Base-by-base conservation (phyloP, 805 yeast species). In the Candida mattraensis region DNA sequence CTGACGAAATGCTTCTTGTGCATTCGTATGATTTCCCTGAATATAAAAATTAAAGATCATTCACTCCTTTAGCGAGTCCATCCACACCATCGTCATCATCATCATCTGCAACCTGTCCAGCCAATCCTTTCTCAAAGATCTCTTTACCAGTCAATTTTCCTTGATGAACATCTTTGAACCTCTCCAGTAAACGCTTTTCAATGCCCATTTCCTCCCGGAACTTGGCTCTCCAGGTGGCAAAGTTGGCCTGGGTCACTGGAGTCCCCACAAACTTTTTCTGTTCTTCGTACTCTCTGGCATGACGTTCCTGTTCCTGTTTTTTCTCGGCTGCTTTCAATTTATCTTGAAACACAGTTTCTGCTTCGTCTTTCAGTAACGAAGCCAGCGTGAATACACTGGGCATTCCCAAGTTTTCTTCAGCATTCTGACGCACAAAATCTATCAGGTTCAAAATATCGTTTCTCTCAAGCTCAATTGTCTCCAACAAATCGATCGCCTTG, bases 241-340 rank as follows among this genome's bases (percentile, higher is more conserved):
- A 91, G n/a, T 82, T 69, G 48, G 85, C 95, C 11, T 60, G 63
- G 2, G 97, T 91, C 5, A 91, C 96, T 36, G 83, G 76, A 1
- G 98, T 93, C 22, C 99, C 99, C 25, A 71, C 69, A 63, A 91
- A 91, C 61, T 93, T 93, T 58, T 81, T 82, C 58, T 87, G 95
- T 56, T 88, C 96, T 59, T 82, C 81, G 50, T 69, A 72, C 58
- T 93, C 98, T 45, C 77, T 78, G 15, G 70, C 79, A 33, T 70
- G 64, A 13, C 83, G 62, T 44, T 72, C 74, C 33, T 70, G 66
- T 44, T 86, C 87, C 47, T 80, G 73, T 44, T 63, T 61, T 37
- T 70, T 69, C 51, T 86, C 89, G 23, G 65, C 69, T 5, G 46
- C 51, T 11, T 67, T 64, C 29, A 84, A 66, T 46, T 81, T 80